Evolutionary conservation across 176 grass and related monocot species (phyloP).

Genomic region (Triticum monococcum): DNA sequence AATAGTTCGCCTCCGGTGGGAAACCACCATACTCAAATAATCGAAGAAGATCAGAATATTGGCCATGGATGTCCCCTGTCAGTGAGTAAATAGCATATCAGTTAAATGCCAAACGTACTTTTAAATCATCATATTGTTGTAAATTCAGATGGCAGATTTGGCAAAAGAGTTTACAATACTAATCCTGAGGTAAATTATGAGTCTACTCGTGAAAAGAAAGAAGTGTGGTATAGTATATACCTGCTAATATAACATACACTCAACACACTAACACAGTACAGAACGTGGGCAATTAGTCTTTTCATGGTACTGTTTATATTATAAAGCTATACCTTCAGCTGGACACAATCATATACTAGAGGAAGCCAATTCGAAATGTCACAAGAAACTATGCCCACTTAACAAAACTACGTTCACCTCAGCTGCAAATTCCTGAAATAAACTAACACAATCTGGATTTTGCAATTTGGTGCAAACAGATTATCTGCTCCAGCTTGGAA

Average conservation of each 20-base stretch:
- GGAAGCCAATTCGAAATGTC: neutral
- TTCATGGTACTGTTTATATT: neutral
- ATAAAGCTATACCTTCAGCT: neutral
- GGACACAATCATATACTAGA: neutral
- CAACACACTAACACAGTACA: neutral
- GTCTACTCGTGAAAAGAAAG: neutral
- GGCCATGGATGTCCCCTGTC: constrained; percentile 72
- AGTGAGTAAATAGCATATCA: constrained; percentile 5
- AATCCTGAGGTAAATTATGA: neutral
- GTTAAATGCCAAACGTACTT: neutral
- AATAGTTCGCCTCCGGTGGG: constrained; percentile 63
- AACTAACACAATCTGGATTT: neutral
- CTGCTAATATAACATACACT: neutral
- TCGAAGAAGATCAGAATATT: constrained; percentile 74
- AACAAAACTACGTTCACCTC: neutral
- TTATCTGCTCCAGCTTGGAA: neutral
- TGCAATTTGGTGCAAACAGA: neutral
- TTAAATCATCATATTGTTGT: neutral
- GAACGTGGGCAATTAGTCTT: neutral
- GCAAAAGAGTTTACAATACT: neutral
- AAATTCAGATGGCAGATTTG: constrained; percentile 10
- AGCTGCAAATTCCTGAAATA: neutral
- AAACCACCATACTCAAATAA: constrained; percentile 76
- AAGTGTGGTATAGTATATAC: neutral
- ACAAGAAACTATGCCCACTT: neutral